Percentiles rank a stretch among this genome's conserved stretches.
Conservation (phyloP, 2,329 filamentous ascomycete genomes). For the Calonectria ilicicola region DNA sequence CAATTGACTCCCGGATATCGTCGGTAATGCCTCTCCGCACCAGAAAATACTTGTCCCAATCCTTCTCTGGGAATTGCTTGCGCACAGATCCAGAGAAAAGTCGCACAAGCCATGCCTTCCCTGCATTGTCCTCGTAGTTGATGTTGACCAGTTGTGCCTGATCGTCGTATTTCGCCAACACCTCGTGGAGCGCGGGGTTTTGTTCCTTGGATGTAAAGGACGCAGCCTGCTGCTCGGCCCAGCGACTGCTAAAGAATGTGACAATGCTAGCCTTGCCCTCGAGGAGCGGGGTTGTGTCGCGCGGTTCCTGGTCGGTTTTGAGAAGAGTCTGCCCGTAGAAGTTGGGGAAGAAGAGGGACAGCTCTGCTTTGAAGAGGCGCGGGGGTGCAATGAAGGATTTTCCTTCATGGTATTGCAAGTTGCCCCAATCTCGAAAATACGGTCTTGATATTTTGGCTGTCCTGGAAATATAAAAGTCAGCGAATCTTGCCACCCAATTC, state of each 20-base stretch:
- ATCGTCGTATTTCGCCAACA: conserved; percentile 66
- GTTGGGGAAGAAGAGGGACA: conserved; percentile 94
- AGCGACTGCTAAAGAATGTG: conserved; percentile 82
- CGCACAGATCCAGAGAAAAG: conserved; percentile 68
- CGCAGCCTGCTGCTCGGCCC: conserved; percentile 85
- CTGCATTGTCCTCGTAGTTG: conserved; percentile 85
- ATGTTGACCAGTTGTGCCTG: conserved; percentile 83
- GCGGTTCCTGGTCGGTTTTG: conserved; percentile 60
- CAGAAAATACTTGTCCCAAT: conserved; percentile 73
- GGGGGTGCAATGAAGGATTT: conserved; percentile 92
- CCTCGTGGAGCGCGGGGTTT: conserved; percentile 77
- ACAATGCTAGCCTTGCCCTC: conserved; percentile 82
- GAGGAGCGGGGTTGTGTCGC: conserved; percentile 82
- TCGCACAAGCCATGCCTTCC: conserved; percentile 72
- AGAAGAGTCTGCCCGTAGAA: conserved; percentile 82
- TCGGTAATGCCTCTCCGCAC: conserved; percentile 69
- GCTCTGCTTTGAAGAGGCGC: conserved; percentile 84
- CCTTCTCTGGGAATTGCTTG: conserved; percentile 59
- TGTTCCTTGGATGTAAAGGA: conserved; percentile 75
- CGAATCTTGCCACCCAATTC: background rate
- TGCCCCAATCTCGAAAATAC: conserved; percentile 96
- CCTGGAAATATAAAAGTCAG: conserved; percentile 52
- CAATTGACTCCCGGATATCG: conserved; percentile 72
- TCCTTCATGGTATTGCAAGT: conserved; percentile 84
- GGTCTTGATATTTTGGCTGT: conserved; percentile 83